These are phyloP conservation scores for Yamadazyma kanchanaburiensis DNA, from an alignment of 1,139 yeast genomes.

Conservation along the genomic window DNA sequence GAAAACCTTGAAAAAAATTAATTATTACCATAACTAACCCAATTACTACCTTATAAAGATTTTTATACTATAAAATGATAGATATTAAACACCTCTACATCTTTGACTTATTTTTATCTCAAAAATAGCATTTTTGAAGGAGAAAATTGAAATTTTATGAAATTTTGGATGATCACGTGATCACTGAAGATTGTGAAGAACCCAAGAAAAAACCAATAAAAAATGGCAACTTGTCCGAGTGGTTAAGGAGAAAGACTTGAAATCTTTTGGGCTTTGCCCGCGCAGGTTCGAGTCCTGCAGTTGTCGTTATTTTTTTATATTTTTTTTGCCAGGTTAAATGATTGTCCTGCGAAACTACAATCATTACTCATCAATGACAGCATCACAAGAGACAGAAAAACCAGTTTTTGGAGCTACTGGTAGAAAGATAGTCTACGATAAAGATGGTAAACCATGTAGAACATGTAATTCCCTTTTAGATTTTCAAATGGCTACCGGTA, in stretches of 20 bases:
- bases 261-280: constrained; percentile 63
- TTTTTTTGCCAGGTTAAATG: too few species aligned
- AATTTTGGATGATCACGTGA: too few species aligned
- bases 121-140: too few species aligned
- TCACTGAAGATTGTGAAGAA: too few species aligned
- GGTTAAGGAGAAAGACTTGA: constrained; percentile 53
- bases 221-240: constrained; percentile 49
- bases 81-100: too few species aligned
- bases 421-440: constrained; percentile 70
- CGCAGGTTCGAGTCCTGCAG: constrained; percentile 92
- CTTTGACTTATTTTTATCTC: too few species aligned
- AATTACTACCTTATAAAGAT: too few species aligned
- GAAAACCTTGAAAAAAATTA: too few species aligned
- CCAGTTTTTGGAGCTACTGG: constrained; percentile 60
- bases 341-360: constrained; percentile 3
- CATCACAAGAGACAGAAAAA: constrained; percentile 8
- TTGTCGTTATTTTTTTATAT: constrained; percentile 55
- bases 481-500: constrained; percentile 59
- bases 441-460: constrained; percentile 92
- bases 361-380: constrained; percentile 8
- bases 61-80: too few species aligned
- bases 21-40: too few species aligned
- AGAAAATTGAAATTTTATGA: too few species aligned
- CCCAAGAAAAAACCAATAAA: not conserved
- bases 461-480: constrained; percentile 77